Evolutionary conservation across 345 rosid genomes (phyloP), one percentile per base, ranked within the genome.

Genomic region (Ailanthus altissimus): DNA sequence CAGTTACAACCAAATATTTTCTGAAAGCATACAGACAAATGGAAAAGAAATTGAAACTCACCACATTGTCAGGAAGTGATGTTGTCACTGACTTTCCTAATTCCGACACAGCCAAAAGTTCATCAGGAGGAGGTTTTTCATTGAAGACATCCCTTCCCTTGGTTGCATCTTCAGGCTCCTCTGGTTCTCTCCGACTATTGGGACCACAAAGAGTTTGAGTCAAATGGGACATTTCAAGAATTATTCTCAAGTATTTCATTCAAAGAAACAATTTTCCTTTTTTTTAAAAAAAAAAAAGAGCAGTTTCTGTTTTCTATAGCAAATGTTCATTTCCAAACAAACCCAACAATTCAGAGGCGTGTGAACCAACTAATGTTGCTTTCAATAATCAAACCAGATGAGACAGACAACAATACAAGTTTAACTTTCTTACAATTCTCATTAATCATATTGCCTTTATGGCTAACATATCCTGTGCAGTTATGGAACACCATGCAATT

Each of bases 81-180:
- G 97, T 91, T 26, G 98, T 90, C n/a, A 83, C 94, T 45, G 97
- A 53, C 81, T 92, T 93, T 81, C 99, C 99, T 82, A 90, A 85
- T 73, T 96, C 99, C 53, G 99, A 96, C 54, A 81, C 98, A 70
- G 99, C 83, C 94, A 96, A 75, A 84, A 96, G 97, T 85, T 96
- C 99, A 86, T 96, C 98, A 25, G 97, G 85, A 28, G 98, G 95
- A 65, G 99, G 99, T 86, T 96, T 96, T 85, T 96, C 99, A 78
- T 94, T 94, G 78, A 96, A 92, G 73, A 92, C 94, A 59, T 90
- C 97, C 73, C 99, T 94, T 56, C 99, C 98, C 81, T 96, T 95
- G 68, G 90, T 92, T 71, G 97, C 88, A 82, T 96, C 99, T 78
- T 92, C 98, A 72, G 98, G 94, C 80, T 96, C 99, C 88, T 91